A percentile compares a stretch with the other conserved stretches of the same genome.
These are phyloP conservation scores for Kazachstania taianensis DNA, from an alignment of 805 yeast genomes.

Conservation along the genomic window DNA sequence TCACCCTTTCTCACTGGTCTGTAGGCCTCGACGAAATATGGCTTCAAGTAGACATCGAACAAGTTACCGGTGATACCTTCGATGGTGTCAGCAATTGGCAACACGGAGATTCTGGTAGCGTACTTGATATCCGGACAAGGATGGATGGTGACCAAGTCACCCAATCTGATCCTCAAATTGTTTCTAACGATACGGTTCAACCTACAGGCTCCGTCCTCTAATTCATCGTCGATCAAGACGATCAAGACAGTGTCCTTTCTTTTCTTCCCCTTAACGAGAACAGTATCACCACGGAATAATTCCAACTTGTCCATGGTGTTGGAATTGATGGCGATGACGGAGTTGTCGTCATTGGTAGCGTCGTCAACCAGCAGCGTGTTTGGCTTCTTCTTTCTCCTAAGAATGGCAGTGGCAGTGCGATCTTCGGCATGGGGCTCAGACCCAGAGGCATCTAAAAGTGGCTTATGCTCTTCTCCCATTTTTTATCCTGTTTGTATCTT, in stretches of 20 bases:
- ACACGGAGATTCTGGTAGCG: slow-evolving; percentile 85
- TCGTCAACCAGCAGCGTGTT: slow-evolving; percentile 92
- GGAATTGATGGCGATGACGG: slow-evolving; percentile 89
- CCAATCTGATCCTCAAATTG: slow-evolving; percentile 86
- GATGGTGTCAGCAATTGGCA: slow-evolving; percentile 96
- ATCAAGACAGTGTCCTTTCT: slow-evolving; percentile 94
- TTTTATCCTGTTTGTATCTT: slow-evolving; percentile 1
- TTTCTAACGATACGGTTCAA: slow-evolving; percentile 93
- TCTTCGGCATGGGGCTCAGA: slow-evolving; percentile 46
- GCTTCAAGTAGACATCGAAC: slow-evolving; percentile 92
- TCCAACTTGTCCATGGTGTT: slow-evolving; percentile 91
- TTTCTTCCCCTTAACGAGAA: slow-evolving; percentile 93
- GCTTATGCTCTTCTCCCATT: slow-evolving; percentile 34
- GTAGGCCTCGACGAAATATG: slow-evolving; percentile 97
- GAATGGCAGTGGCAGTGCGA: slow-evolving; percentile 91
- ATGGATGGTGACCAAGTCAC: slow-evolving; percentile 83
- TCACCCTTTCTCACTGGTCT: slow-evolving; percentile 98
- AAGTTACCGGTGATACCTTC: slow-evolving; percentile 96
- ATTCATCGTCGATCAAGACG: slow-evolving; percentile 91
- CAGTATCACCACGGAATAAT: slow-evolving; percentile 96
- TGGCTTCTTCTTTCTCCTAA: slow-evolving; percentile 95
- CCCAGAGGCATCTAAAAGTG: slow-evolving; percentile 59
- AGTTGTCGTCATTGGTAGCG: slow-evolving; percentile 94
- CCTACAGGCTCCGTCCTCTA: slow-evolving; percentile 91
- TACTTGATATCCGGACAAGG: slow-evolving; percentile 98